Evolutionary conservation across 2,329 filamentous ascomycete species (phyloP), one percentile per base, ranked within the genome.

Genomic region (Dryadomyces quercus-mongolicae): DNA sequence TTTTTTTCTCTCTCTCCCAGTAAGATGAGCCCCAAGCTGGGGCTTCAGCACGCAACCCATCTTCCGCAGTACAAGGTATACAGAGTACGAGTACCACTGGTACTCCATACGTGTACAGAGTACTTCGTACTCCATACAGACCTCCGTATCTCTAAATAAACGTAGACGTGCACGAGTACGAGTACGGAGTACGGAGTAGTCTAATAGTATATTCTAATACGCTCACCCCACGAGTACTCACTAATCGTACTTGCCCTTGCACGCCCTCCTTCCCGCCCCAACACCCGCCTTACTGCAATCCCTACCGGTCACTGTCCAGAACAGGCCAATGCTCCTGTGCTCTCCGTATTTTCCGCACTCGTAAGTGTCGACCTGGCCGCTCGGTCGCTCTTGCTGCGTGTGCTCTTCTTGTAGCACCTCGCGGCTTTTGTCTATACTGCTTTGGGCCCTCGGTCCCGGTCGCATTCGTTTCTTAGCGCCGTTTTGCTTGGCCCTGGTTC

Each of bases 391-490:
- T 44, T 21, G 44, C 45, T 15, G 13, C 45, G 40, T 15, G 6
- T 43, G 12, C 18, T n/a, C n/a, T 21, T 21, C 8, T 46, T 21
- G 44, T 22, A 40, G 36, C 15, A 31, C 25, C 25, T 31, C 25
- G 25, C 25, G 4, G 25, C 8, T 8, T 42, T 10, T 15, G 40
- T 13, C 34, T 20, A 44, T 43, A n/a, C 53, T 34, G 20, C n/a
- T 45, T 54, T 54, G 3, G 53, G 53, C 31, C 38, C 44, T 43
- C 53, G 53, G 53, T 50, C 53, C 53, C 53, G 47, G 8, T 49
- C 25, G 25, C 25, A 5, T 40, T 16, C 36, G 15, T 40, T 16
- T 40, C 36, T 40, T 40, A 40, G 36, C 36, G 22, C 47, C 21
- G 18, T 43, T 53, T 52, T 47, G 43, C 43, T 46, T 40, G 16